Percentiles rank a stretch among this genome's conserved stretches.
These are phyloP conservation scores for Jatropha podagrica DNA, from an alignment of 441 rosid species.

Conservation along the genomic window DNA sequence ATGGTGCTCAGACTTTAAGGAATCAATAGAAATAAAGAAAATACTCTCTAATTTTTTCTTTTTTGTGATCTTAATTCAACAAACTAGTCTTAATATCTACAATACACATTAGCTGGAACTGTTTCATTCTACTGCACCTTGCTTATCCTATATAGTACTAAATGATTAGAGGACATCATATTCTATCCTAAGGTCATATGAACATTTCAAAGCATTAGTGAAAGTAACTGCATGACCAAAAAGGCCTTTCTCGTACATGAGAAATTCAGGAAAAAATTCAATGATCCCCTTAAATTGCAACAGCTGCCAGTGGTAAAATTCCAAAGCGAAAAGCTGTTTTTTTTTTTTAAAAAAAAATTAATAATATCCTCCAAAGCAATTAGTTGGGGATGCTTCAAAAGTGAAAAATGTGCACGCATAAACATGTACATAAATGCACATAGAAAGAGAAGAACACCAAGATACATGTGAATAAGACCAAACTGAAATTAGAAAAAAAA, in stretches of 20 bases:
- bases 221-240: not conserved
- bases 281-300: not conserved
- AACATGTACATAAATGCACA: not conserved
- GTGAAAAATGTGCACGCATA: too few species aligned
- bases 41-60: not conserved
- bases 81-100: not conserved
- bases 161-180: not conserved
- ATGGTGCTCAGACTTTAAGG: not conserved
- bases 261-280: not conserved
- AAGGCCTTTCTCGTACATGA: not conserved
- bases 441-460: not conserved
- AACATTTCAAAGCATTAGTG: not conserved
- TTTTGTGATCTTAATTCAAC: not conserved
- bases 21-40: not conserved
- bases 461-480: not conserved
- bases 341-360: not conserved
- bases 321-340: not conserved
- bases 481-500: not conserved
- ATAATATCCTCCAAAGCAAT: too few species aligned
- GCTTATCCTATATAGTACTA: not conserved
- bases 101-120: not conserved
- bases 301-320: not conserved
- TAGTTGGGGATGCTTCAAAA: too few species aligned
- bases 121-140: not conserved
- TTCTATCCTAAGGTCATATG: not conserved